These are phyloP conservation scores for Protomyces inouyei DNA, from an alignment of 1,139 yeast genomes.

Conservation along the genomic window DNA sequence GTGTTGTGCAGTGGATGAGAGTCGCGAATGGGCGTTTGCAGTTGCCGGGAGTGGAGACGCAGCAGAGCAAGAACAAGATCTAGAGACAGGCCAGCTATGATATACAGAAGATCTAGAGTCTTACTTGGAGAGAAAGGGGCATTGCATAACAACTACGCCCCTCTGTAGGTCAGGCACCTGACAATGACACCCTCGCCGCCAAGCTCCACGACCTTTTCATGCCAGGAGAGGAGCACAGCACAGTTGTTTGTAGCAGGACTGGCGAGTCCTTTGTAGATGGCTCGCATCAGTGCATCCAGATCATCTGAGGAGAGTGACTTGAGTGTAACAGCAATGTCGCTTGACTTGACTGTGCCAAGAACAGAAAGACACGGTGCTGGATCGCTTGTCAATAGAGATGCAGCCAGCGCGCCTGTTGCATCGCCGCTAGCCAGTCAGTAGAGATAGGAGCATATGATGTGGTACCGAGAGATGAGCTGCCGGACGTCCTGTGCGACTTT, in stretches of 20 bases:
- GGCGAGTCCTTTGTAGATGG: conserved; percentile 80
- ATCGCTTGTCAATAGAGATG: conserved; percentile 15
- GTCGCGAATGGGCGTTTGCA: too few relatives aligned
- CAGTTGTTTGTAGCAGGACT: conserved; percentile 74
- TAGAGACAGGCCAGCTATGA: not conserved
- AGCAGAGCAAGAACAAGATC: not conserved
- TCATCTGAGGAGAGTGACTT: conserved; percentile 57
- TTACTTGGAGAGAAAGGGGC: too few relatives aligned
- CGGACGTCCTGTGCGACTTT: conserved; percentile 23
- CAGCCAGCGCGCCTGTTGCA: conserved; percentile 9
- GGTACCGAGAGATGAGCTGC: conserved; percentile 15
- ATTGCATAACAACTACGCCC: not conserved
- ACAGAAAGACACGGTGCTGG: conserved; percentile 48
- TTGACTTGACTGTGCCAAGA: conserved; percentile 66
- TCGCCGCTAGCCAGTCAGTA: conserved; percentile 6
- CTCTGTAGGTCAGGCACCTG: conserved; percentile 17
- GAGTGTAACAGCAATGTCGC: conserved; percentile 62
- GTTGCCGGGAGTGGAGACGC: not conserved
- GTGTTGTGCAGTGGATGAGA: too few relatives aligned
- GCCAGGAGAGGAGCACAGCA: conserved; percentile 82
- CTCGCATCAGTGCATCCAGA: conserved; percentile 75
- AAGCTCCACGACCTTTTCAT: conserved; percentile 52
- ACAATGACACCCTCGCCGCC: conserved; percentile 27
- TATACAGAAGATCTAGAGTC: not conserved
- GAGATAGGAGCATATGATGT: too few relatives aligned